Conservation (phyloP, 2,329 filamentous ascomycete genomes). For the Diaporthe aspalathi region DNA sequence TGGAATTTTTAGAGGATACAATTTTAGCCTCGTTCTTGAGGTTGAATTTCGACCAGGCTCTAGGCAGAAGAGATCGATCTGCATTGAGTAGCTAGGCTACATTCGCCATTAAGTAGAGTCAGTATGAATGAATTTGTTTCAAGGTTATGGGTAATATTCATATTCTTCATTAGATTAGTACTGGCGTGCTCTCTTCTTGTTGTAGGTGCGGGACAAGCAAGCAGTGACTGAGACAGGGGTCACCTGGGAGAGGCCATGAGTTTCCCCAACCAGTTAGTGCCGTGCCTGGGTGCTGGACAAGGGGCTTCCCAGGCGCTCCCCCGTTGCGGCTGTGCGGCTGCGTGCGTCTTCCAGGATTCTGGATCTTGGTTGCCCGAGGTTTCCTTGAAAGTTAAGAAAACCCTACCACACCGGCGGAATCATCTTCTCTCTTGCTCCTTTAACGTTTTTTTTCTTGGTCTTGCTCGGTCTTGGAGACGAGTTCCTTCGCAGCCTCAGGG, state of each 20-base stretch:
- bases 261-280: neutral
- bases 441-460: neutral
- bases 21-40: no score
- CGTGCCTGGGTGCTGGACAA: neutral
- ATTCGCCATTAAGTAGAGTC: no score
- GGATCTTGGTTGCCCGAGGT: neutral
- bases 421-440: neutral
- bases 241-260: neutral
- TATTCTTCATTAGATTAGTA: neutral
- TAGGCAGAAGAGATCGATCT: no score
- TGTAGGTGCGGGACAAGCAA: neutral
- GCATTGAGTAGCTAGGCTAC: no score
- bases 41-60: no score
- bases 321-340: slow-evolving; percentile 1
- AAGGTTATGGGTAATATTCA: no score
- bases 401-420: neutral
- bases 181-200: neutral
- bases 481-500: neutral
- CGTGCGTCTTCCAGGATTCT: slow-evolving; percentile 11
- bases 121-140: no score
- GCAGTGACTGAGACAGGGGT: neutral
- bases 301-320: neutral
- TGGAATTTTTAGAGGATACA: no score
- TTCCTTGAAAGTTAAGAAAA: neutral
- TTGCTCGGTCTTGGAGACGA: neutral